Percentiles rank a stretch among this genome's conserved stretches.
phyloP scores from a whole-genome alignment of 148 eudicot genomes.

The Pouteria glomerata region DNA sequence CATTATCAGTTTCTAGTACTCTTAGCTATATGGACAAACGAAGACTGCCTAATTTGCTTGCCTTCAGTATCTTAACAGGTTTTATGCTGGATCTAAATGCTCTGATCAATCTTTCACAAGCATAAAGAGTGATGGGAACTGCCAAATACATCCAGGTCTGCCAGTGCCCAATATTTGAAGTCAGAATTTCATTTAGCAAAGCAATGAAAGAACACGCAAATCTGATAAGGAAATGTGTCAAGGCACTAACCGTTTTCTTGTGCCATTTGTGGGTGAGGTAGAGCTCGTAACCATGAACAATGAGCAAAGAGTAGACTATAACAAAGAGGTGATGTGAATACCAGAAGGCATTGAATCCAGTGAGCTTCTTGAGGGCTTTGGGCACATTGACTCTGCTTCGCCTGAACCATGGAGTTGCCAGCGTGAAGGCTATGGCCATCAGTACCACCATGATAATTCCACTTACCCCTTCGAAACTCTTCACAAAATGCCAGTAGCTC shows the following conservation, averaged over 20 bases:
- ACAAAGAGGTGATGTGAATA: constrained; percentile 53
- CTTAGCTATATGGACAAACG: not conserved
- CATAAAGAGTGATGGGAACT: constrained; percentile 38
- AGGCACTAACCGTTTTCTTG: constrained; percentile 37
- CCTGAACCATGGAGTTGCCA: constrained; percentile 48
- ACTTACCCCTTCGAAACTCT: constrained; percentile 42
- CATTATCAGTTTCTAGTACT: too few species aligned
- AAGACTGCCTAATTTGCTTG: not conserved
- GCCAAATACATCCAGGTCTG: constrained; percentile 65
- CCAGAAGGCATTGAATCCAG: constrained; percentile 64
- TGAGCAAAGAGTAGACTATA: constrained; percentile 41
- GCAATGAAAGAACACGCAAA: not conserved
- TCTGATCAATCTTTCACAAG: constrained; percentile 39
- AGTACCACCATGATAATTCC: constrained; percentile 47
- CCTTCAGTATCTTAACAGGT: constrained; percentile 50
- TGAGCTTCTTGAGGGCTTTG: constrained; percentile 35
- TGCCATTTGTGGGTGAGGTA: constrained; percentile 38
- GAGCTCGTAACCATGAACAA: constrained; percentile 41
- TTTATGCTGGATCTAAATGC: constrained; percentile 49
- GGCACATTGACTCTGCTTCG: constrained; percentile 38
- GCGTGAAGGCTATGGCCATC: constrained; percentile 53
- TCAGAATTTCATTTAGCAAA: not conserved
- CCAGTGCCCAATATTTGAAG: not conserved
- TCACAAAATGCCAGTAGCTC: constrained; percentile 46
- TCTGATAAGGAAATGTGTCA: not conserved